Evolutionary conservation across 2,329 filamentous ascomycete genomes (phyloP), one percentile per base, ranked within the genome.

Genomic region (Penicillium psychrosexuale): DNA sequence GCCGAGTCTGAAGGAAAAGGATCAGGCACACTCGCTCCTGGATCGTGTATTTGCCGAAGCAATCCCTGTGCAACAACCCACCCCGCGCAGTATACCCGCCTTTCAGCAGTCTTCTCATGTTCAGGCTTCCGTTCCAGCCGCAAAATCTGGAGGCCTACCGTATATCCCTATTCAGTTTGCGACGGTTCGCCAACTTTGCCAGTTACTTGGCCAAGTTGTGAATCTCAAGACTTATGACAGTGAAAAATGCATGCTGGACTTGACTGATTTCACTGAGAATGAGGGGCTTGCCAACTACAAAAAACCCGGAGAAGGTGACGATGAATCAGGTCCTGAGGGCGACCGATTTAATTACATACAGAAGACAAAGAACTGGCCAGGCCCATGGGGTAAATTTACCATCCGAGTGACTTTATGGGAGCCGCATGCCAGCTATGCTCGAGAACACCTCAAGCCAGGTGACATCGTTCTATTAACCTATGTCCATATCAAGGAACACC

Each of bases 251-350:
- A 83, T 84, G 5, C 60, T 96, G 0, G 91, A 91, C 77, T 76
- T 96, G 17, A 88, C 89, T 0, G 92, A 97, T 71, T 96, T 92
- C 70, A 95, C 91, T 0, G 75, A 83, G 47, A 90, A 97, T 65
- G 66, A 77, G 0, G 56, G 66, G 1, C 85, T 97, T 55, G 86
- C 80, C 60, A 72, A 84, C 34, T 84, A 84, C 48, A 52, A 50
- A 19, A 63, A 63, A 27, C 43, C 50, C 55, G 64, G 66, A 13
- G 67, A 76, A 33, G 70, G 75, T 9, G 65, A 67, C 5, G 55
- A 62, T 15, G 61, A 69, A 1, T 69, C 69, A 7, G 69, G 69
- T 5, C 73, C 72, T 38, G 80, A 84, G 44, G 82, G 81, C 4
- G 83, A 87, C 61, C 70, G 75, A 0, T 83, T 75, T 57, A 80